Evolutionary conservation across 345 rosid species (phyloP), one percentile per base, ranked within the genome.

Genomic region (Citrus maxima): DNA sequence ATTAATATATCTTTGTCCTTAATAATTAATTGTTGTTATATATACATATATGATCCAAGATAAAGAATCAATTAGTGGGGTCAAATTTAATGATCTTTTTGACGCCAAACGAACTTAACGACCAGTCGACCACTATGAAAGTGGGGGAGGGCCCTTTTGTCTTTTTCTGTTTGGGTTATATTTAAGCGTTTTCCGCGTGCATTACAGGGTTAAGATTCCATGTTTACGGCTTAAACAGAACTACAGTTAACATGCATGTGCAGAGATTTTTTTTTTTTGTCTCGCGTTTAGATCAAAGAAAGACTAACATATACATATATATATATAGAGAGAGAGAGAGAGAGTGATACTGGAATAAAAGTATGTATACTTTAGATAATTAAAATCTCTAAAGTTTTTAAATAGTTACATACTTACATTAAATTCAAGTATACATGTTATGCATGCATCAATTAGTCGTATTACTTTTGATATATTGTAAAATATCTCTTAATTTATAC

Each of bases 91-190:
- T 74, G 69, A 13, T 12, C 59, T 6, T 74, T 40, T n/a, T 38
- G 40, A 27, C 58, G 38, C 62, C 25, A 63, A 80, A 81, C 80
- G 72, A 76, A 81, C 83, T 80, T 76, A 76, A 81, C 83, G 77
- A 30, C 80, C 77, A 80, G 55, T 42, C n/a, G 9, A 64, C 25
- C 5, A 7, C 61, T 5, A 61, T 8, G 40, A 51, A 42, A 60
- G 40, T 34, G 79, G 76, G 77, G 65, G 49, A 46, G 18, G 68
- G 34, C 58, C 4, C 6, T 1, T n/a, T n/a, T 58, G 37, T 28
- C 1, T 46, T 22, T 3, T 24, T 69, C 6, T 49, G 30, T 49
- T 73, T 59, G 25, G 12, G 35, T 10, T 25, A 7, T 35, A n/a
- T 59, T 13, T 12, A 35, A 28, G 67, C 51, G 6, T 16, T 32